phyloP scores from a whole-genome alignment of 371 early-diverging fungal species.

The Mortierella sp. region DNA sequence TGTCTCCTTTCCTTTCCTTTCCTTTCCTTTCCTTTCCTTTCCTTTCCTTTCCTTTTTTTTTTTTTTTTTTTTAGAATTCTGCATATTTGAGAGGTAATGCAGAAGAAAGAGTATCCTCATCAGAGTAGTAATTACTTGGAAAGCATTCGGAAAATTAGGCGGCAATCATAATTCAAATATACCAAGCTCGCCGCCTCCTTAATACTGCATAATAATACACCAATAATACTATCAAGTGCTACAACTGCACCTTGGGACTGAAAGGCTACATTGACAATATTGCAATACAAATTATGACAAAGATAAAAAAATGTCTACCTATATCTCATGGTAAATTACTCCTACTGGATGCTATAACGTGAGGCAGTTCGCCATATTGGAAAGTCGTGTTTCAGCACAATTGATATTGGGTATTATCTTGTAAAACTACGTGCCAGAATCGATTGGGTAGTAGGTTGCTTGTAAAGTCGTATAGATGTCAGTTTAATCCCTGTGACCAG shows the following conservation, averaged over 20 bases:
- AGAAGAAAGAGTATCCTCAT: not conserved
- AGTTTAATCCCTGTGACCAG: constrained; percentile 51
- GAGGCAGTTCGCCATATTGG: too few relatives aligned
- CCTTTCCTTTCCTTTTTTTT: not conserved
- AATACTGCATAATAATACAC: not conserved
- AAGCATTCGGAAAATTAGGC: too few relatives aligned
- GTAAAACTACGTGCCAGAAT: constrained; percentile 51
- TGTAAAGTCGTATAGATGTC: constrained; percentile 55
- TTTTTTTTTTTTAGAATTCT: constrained; percentile 16
- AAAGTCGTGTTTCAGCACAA: not conserved
- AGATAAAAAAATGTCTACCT: too few relatives aligned
- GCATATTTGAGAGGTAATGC: constrained; percentile 12
- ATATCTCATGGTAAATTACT: too few relatives aligned
- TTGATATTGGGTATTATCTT: constrained; percentile 21
- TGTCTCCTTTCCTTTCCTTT: too few relatives aligned
- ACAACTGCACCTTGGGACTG: not conserved
- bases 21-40: not conserved
- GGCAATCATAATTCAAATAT: not conserved
- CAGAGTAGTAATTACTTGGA: too few relatives aligned
- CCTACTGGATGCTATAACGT: too few relatives aligned
- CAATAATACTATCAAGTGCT: not conserved
- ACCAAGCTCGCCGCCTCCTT: constrained; percentile 1
- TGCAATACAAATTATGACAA: too few relatives aligned
- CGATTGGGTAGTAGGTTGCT: constrained; percentile 42
- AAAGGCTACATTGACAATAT: too few relatives aligned